Evolutionary conservation across 2,329 filamentous ascomycete genomes (phyloP), one percentile per base, ranked within the genome.

Genomic region (Colletotrichum karsti): DNA sequence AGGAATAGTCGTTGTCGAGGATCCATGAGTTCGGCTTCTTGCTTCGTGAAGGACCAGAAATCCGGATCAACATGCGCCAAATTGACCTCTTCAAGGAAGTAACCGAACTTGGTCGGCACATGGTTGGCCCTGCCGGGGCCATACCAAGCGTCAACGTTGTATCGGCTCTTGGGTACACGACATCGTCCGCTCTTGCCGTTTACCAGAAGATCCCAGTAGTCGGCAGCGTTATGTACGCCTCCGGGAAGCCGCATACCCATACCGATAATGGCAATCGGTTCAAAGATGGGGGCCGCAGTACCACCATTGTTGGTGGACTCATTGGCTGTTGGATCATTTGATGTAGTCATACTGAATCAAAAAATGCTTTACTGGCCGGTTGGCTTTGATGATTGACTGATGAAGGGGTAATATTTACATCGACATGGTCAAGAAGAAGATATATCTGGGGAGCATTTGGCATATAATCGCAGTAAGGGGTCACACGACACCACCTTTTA

Each of bases 161-260:
- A 79, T 10, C 77, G 72, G 39, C 65, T 72, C 13, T 63, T 48
- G 2, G 77, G 77, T 2, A 79, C 72, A 7, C 61, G 63, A 18
- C 72, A 71, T 8, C 69, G 69, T 3, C 67, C 73, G 51, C 73
- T 72, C 10, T 63, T 67, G 24, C 75, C 74, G 44, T 77, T 75
- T 44, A 74, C 15, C 0, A 81, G 69, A 3, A 80, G 67, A 44
- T 77, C 71, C 77, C 77, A 81, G 42, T 75, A 77, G 4, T 71
- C 72, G 7, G 72, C 56, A 0, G 72, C 58, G 30, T 72, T 72
- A 2, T 63, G 51, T 7, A 80, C 69, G 2, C 72, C 69, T 2
- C 78, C 77, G 0, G 78, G 78, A 3, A 79, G 73, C 7, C 76
- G 73, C 64, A 78, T 67, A 1, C 71, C 77, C 68, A 78, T 76